These are phyloP conservation scores for Apiospora phragmitis DNA, from an alignment of 2,329 filamentous ascomycete species.

Conservation along the genomic window DNA sequence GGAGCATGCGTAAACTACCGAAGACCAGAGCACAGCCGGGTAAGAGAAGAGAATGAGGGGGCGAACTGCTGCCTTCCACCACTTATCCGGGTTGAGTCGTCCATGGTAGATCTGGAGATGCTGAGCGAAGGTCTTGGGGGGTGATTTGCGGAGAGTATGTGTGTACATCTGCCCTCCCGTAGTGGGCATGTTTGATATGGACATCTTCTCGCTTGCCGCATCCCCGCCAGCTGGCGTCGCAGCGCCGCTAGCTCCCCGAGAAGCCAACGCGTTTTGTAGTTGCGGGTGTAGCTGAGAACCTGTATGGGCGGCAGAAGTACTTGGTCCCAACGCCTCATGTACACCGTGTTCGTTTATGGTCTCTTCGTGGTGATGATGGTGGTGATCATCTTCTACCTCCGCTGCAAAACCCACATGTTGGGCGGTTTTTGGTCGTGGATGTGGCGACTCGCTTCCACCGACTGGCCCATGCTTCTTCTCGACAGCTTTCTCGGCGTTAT, in stretches of 20 bases:
- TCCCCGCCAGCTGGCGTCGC: conserved; percentile 11
- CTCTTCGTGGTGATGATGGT: not conserved
- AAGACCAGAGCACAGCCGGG: conserved; percentile 85
- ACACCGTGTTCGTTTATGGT: not conserved
- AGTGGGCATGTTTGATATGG: conserved; percentile 33
- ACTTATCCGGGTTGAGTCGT: conserved; percentile 74
- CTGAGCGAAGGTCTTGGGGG: conserved; percentile 70
- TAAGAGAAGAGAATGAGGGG: conserved; percentile 88
- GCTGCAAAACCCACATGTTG: conserved; percentile 46
- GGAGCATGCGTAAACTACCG: conserved; percentile 81
- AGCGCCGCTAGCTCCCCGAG: not conserved
- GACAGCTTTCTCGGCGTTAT: not conserved
- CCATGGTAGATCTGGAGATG: conserved; percentile 79
- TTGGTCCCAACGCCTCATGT: not conserved
- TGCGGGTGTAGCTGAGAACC: not conserved
- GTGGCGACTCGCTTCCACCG: not conserved
- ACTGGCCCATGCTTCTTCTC: conserved; percentile 16
- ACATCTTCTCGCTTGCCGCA: conserved; percentile 43
- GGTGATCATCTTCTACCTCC: not conserved
- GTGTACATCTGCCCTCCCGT: conserved; percentile 62
- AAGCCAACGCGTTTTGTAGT: not conserved
- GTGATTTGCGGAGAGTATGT: conserved; percentile 63
- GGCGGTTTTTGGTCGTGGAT: not conserved
- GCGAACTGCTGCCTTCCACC: conserved; percentile 74
- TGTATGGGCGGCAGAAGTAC: not conserved